Evolutionary conservation across 1,284 basidiomycete genomes (phyloP).

Genomic region (Rhodotorula sp.): DNA sequence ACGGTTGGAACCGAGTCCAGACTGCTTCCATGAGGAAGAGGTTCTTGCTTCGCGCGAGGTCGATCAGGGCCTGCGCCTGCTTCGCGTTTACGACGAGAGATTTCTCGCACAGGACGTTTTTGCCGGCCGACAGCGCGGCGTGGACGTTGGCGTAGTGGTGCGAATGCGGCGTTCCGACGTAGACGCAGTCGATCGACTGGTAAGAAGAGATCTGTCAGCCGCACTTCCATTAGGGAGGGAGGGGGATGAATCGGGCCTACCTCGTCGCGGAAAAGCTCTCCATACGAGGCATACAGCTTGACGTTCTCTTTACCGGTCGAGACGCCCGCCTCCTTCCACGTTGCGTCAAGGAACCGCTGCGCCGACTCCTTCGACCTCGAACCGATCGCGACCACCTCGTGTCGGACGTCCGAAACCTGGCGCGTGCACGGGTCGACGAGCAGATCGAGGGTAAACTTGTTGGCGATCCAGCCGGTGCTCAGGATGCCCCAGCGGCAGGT

Average conservation of each 20-base stretch:
- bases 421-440: conserved; percentile 48
- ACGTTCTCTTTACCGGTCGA: conserved; percentile 39
- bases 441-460: conserved; percentile 51
- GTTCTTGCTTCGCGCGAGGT: conserved; percentile 49
- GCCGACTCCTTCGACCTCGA: conserved; percentile 50
- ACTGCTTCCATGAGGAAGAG: conserved; percentile 52
- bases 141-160: conserved; percentile 52
- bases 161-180: conserved; percentile 55
- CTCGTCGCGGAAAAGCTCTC: conserved; percentile 50
- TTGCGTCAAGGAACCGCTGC: conserved; percentile 48
- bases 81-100: conserved; percentile 53
- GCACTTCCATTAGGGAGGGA: too few species aligned
- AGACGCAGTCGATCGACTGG: conserved; percentile 53
- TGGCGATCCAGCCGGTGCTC: conserved; percentile 45
- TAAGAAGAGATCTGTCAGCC: not conserved
- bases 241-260: not conserved
- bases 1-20: conserved; percentile 50
- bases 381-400: conserved; percentile 54
- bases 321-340: conserved; percentile 45
- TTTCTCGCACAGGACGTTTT: conserved; percentile 49
- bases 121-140: conserved; percentile 50
- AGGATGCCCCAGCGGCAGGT: conserved; percentile 28
- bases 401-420: conserved; percentile 50
- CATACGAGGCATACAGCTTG: conserved; percentile 48
- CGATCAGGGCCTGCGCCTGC: conserved; percentile 51